A percentile compares a stretch with the other conserved stretches of the same genome.
phyloP scores from a whole-genome alignment of 1,284 basidiomycete genomes.

The Cystobasidiaceae sp. region DNA sequence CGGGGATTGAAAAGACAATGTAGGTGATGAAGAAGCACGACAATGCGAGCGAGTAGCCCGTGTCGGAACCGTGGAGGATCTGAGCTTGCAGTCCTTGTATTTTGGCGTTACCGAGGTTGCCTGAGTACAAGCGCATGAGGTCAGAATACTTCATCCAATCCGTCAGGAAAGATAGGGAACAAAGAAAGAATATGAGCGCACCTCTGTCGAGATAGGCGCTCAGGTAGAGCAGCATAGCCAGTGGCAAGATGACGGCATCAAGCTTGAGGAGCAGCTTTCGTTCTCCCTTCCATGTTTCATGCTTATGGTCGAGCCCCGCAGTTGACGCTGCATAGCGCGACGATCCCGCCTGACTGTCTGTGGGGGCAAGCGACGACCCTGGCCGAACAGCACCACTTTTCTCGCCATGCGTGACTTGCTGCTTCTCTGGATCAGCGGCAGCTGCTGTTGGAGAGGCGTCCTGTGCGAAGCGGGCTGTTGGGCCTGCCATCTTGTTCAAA shows the following conservation, averaged over 20 bases:
- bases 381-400: not conserved
- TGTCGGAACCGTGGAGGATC: conserved; percentile 45
- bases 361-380: no score
- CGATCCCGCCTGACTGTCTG: not conserved
- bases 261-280: conserved; percentile 58
- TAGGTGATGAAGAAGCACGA: conserved; percentile 48
- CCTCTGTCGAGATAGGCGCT: conserved; percentile 50
- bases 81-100: conserved; percentile 45
- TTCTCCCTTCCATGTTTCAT: not conserved
- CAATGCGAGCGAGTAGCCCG: conserved; percentile 48
- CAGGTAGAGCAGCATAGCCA: conserved; percentile 50
- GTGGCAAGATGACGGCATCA: conserved; percentile 48
- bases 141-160: not conserved
- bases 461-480: no score
- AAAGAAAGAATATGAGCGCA: conserved; percentile 43
- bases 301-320: not conserved
- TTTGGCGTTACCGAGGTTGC: conserved; percentile 43
- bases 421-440: not conserved
- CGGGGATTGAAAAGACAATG: conserved; percentile 46
- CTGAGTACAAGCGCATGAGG: not conserved
- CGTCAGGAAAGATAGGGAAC: no score
- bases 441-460: no score
- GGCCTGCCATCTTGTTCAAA: no score
- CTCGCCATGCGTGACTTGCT: not conserved
- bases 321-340: not conserved